These are phyloP conservation scores for Chaetomiaceae sp. DNA, from an alignment of 2,329 filamentous ascomycete species.

Conservation along the genomic window DNA sequence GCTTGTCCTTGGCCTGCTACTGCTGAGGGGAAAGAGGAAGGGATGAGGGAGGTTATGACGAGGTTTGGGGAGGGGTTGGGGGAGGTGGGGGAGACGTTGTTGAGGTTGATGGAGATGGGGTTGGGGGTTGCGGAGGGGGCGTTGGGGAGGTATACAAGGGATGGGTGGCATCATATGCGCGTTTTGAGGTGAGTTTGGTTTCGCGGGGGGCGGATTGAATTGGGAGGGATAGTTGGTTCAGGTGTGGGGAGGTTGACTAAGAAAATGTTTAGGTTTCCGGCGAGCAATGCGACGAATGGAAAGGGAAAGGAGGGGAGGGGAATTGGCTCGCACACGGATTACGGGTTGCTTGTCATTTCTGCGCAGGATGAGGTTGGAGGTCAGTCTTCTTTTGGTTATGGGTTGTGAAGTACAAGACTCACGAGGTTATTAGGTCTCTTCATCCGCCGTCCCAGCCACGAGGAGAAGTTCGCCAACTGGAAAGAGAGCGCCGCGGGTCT, in stretches of 20 bases:
- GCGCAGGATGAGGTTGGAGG: slow-evolving; percentile 45
- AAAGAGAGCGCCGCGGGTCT: slow-evolving; percentile 39
- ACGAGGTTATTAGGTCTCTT: slow-evolving; percentile 35
- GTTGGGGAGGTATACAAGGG: slow-evolving; percentile 39
- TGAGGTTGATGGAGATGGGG: slow-evolving; percentile 43
- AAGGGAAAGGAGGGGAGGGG: slow-evolving; percentile 46
- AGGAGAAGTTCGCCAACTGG: slow-evolving; percentile 43
- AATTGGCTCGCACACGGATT: slow-evolving; percentile 49
- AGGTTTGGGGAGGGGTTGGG: slow-evolving; percentile 40
- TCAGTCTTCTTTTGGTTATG: slow-evolving; percentile 13
- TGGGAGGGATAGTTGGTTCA: too few relatives aligned
- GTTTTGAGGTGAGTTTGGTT: slow-evolving; percentile 37
- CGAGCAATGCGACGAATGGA: slow-evolving; percentile 37
- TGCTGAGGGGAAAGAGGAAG: slow-evolving; percentile 25
- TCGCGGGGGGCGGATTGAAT: background rate
- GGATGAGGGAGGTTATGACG: slow-evolving; percentile 38
- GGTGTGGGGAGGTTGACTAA: too few relatives aligned
- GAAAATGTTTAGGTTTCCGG: slow-evolving; percentile 30
- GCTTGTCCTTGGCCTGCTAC: slow-evolving; percentile 48
- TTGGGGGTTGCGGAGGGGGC: slow-evolving; percentile 31
- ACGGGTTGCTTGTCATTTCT: slow-evolving; percentile 47
- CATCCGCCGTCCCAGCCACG: slow-evolving; percentile 38
- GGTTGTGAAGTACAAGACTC: background rate
- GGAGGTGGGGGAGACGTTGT: slow-evolving; percentile 39
- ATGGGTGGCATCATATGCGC: slow-evolving; percentile 49